Percentiles rank a stretch among this genome's conserved stretches.
phyloP scores from a whole-genome alignment of 2,329 filamentous ascomycete genomes.

The Calonectria pteridis region DNA sequence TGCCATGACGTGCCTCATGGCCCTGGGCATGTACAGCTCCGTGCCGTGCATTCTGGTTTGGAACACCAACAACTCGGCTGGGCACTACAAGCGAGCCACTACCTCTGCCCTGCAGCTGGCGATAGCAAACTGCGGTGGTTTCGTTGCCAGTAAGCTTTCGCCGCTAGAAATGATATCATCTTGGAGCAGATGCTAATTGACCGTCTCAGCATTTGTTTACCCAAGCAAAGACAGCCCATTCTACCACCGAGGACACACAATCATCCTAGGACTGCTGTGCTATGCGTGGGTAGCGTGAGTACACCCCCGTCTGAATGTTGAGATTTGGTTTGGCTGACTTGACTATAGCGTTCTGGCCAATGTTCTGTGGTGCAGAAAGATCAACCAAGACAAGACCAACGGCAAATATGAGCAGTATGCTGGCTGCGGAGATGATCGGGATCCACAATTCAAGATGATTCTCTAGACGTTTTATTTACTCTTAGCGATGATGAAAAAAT shows the following conservation, averaged over 20 bases:
- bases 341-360: neutral
- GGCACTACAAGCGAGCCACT: conserved; percentile 78
- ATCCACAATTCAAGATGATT: neutral
- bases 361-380: neutral
- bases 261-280: neutral
- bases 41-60: conserved; percentile 74
- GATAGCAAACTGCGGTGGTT: neutral
- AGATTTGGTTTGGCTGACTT: neutral
- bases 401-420: neutral
- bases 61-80: conserved; percentile 76
- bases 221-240: neutral
- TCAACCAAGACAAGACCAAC: neutral
- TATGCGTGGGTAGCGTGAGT: conserved; percentile 4
- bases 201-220: neutral
- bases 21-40: conserved; percentile 72
- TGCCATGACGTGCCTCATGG: conserved; percentile 77
- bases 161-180: no score
- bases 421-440: neutral
- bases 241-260: conserved; percentile 1
- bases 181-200: neutral
- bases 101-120: conserved; percentile 54
- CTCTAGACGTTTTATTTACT: neutral
- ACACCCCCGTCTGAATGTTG: neutral
- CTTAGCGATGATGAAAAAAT: neutral
- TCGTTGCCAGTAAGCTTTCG: neutral